A percentile compares a stretch with the other conserved stretches of the same genome.
Conservation (phyloP, 108 stramenopile species). For the Pseudonitzschia multistriata region DNA sequence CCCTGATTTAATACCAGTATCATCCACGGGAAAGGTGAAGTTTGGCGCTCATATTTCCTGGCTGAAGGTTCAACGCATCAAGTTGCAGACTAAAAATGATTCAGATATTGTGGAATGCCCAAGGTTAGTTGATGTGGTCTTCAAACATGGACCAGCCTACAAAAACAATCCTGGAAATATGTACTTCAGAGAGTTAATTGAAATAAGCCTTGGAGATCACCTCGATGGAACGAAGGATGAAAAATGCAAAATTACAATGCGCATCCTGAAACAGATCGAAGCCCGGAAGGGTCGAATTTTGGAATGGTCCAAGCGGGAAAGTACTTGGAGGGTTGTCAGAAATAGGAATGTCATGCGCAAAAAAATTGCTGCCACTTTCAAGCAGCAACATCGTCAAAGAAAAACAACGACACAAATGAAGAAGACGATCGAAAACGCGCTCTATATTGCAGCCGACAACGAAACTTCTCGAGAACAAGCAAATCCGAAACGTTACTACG, state of each 20-base stretch:
- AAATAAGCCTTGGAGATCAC: neutral
- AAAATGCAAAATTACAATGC: neutral
- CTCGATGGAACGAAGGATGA: neutral
- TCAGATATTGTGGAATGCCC: neutral
- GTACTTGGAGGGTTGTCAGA: neutral
- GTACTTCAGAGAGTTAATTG: neutral
- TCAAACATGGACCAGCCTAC: neutral
- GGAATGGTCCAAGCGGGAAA: neutral
- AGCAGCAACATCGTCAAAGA: neutral
- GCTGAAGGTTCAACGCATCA: slow-evolving; percentile 1
- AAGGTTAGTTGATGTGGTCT: neutral
- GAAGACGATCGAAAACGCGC: neutral
- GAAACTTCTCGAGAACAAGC: neutral
- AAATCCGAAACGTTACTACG: neutral
- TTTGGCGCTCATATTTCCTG: slow-evolving; percentile 12
- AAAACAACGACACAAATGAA: neutral
- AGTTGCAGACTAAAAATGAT: neutral
- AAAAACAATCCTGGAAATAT: slow-evolving; percentile 3
- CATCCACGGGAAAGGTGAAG: slow-evolving; percentile 18
- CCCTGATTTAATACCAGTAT: slow-evolving; percentile 17
- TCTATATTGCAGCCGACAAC: neutral
- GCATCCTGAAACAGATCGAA: slow-evolving; percentile 1
- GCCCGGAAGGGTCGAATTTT: slow-evolving; percentile 9
- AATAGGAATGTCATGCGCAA: neutral
- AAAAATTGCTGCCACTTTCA: neutral